phyloP scores from a whole-genome alignment of 1,139 yeast species.

The Suhomyces terraborum region DNA sequence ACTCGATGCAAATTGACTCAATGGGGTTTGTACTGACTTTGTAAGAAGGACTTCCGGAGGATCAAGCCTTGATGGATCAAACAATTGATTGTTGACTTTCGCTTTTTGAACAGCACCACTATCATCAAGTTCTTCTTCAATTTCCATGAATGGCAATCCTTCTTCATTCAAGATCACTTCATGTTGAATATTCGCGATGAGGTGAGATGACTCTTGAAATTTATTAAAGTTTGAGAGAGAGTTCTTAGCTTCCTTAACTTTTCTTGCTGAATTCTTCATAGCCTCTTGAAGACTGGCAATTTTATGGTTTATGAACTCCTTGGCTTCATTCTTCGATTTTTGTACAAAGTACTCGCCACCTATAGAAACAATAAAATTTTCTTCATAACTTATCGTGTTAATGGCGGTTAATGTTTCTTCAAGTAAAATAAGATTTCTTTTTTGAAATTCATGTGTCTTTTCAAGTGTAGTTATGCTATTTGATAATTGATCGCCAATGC shows the following conservation, averaged over 20 bases:
- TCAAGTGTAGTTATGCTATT: background rate
- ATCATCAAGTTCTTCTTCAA: conserved; percentile 82
- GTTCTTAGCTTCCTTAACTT: conserved; percentile 46
- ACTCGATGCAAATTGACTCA: no score
- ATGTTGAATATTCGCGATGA: conserved; percentile 9
- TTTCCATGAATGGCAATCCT: conserved; percentile 70
- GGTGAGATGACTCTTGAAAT: conserved; percentile 24
- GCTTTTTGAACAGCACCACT: conserved; percentile 62
- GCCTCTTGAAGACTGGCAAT: conserved; percentile 38
- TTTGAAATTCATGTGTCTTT: background rate
- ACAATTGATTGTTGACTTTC: conserved; percentile 28
- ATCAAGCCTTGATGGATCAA: background rate
- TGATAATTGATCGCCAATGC: conserved; percentile 6
- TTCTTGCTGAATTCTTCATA: conserved; percentile 40
- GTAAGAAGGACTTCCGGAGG: no score
- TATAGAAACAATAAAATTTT: conserved; percentile 43
- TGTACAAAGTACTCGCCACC: conserved; percentile 67
- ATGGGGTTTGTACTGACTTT: no score
- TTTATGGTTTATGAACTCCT: conserved; percentile 44
- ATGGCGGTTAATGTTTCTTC: background rate
- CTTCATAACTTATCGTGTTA: conserved; percentile 3
- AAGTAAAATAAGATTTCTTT: background rate
- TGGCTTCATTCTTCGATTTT: conserved; percentile 46
- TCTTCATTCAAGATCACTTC: conserved; percentile 32
- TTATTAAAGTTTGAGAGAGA: conserved; percentile 36